A percentile compares a stretch with the other conserved stretches of the same genome.
These are phyloP conservation scores for Cucumis cinereus DNA, from an alignment of 306 rosid species.

Conservation along the genomic window DNA sequence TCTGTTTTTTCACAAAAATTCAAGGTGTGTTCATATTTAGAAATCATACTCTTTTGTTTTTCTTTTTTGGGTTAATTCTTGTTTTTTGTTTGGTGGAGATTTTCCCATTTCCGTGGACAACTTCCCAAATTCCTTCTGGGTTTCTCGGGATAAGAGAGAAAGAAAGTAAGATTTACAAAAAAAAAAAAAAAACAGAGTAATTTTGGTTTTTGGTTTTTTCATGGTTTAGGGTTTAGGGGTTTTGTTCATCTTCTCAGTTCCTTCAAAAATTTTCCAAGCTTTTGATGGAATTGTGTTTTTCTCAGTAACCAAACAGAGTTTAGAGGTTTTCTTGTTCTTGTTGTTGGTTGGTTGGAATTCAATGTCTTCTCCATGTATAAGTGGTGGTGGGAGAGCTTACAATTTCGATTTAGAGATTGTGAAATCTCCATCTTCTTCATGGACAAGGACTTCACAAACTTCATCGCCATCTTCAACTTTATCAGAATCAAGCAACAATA, in stretches of 20 bases:
- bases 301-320: not conserved
- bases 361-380: conserved; percentile 73
- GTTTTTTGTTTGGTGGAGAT: not conserved
- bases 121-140: not conserved
- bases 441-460: conserved; percentile 43
- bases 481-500: conserved; percentile 59
- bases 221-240: not conserved
- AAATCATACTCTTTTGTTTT: not conserved
- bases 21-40: not conserved
- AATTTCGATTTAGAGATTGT: conserved; percentile 67
- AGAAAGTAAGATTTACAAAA: not conserved
- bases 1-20: not conserved
- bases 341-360: not conserved
- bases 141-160: not conserved
- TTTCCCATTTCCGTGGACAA: not conserved
- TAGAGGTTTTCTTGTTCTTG: not conserved
- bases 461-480: conserved; percentile 72
- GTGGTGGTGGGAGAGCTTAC: conserved; percentile 68
- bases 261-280: not conserved
- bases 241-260: not conserved
- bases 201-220: not conserved
- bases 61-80: not conserved
- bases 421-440: conserved; percentile 45
- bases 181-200: not conserved
- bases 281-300: not conserved